Base-by-base conservation (phyloP, 2,329 filamentous ascomycete species). In the Colletotrichum euphorbiae region DNA sequence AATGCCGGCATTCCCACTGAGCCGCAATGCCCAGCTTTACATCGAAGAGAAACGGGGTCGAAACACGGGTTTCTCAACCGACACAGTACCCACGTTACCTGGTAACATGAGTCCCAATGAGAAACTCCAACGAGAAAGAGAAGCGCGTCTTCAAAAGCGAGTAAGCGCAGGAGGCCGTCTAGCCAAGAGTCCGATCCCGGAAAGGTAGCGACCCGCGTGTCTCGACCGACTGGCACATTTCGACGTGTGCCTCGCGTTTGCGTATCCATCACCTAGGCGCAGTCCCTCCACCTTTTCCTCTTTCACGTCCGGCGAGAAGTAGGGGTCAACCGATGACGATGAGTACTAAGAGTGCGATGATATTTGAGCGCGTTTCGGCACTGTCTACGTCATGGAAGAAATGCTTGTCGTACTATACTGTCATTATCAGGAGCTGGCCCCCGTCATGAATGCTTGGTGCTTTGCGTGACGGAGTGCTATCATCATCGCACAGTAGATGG, bases 1-100 rank as follows among this genome's bases (percentile, higher is more conserved):
- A 2, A 84, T 92, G 69, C 93, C 94, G 0, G 91, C 93, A 0
- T 94, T 98, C 72, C 93, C 94, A 1, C 85, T 99, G 11, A 94
- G 93, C 69, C 84, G 88, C 9, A 91, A 90, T 52, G 95, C 96
- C 2, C 90, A 92, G 75, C 79, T 92, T 38, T 99, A 98, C 74
- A 83, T 98, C 54, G 94, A 97, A 72, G 90, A 94, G 80, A 97
- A 90, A 77, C 82, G 86, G 67, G 81, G 85, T 62, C 81, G 85
- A 70, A 77, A 80, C 71, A 77, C 80, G 68, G 80, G 79, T 74
- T 75, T 83, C 76, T 89, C 76, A 15, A 74, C 75, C 69, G 92
- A 93, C 75, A 87, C 84, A 8, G 77, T 92, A 1, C 84, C 87
- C 1, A 87, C 90, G 1, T 79, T 93, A 42, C 89, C 92, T 15